phyloP scores from a whole-genome alignment of 2,329 filamentous ascomycete species.

The Talaromyces sp. region DNA sequence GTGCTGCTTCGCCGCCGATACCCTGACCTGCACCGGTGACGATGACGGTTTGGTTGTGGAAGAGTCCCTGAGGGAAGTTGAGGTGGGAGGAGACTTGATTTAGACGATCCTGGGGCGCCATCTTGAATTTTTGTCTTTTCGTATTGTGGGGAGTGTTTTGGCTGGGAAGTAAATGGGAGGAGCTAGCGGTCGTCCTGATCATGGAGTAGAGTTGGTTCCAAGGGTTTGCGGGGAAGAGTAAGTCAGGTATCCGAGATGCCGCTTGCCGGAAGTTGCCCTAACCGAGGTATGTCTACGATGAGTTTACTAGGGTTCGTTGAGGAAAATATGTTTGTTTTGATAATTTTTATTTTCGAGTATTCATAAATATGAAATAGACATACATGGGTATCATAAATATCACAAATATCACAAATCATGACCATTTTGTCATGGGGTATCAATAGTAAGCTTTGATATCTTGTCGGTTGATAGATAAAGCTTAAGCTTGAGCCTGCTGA shows the following conservation, averaged over 20 bases:
- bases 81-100: constrained; percentile 71
- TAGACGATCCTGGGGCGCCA: constrained; percentile 53
- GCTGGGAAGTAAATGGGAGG: background rate
- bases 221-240: background rate
- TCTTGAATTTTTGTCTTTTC: constrained; percentile 18
- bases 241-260: background rate
- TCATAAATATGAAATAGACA: background rate
- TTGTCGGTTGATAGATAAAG: background rate
- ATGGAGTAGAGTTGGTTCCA: no score
- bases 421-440: background rate
- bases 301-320: background rate
- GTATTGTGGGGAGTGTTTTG: no score
- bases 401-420: background rate
- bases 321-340: background rate
- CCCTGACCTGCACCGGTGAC: constrained; percentile 83
- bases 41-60: constrained; percentile 76
- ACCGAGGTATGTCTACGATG: constrained; percentile 1
- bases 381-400: background rate
- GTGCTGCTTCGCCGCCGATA: constrained; percentile 78
- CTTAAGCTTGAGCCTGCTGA: background rate
- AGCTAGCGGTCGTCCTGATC: no score
- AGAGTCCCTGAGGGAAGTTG: constrained; percentile 74
- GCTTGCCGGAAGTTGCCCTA: background rate
- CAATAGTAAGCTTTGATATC: background rate
- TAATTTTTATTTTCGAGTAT: background rate